Evolutionary conservation across 2,329 filamentous ascomycete genomes (phyloP).

Genomic region (Trichoderma endophyticum): DNA sequence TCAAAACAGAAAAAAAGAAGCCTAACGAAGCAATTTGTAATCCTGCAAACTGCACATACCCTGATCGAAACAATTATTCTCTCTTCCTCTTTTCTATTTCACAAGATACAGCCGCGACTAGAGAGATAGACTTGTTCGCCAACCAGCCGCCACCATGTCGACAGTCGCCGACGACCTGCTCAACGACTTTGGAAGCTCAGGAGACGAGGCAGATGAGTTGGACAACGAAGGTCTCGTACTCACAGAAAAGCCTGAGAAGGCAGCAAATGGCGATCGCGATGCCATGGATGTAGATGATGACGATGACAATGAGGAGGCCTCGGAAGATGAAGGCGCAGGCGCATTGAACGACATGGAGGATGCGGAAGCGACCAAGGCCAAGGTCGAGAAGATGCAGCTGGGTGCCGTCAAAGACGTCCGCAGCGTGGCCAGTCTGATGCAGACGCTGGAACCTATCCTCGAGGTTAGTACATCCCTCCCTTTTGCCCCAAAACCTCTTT

Average conservation of each 20-base stretch:
- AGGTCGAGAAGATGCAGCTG: constrained; percentile 79
- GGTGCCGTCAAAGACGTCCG: constrained; percentile 72
- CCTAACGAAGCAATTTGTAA: constrained; percentile 17
- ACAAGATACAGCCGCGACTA: neutral
- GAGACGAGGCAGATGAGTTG: constrained; percentile 68
- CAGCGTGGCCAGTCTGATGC: constrained; percentile 76
- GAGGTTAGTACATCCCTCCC: constrained; percentile 59
- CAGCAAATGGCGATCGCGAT: constrained; percentile 36
- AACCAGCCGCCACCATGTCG: constrained; percentile 59
- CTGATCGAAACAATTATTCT: neutral
- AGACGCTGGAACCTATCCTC: constrained; percentile 74
- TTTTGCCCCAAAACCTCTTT: constrained; percentile 20
- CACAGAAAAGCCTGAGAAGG: constrained; percentile 41
- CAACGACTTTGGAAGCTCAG: constrained; percentile 65
- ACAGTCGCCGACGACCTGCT: constrained; percentile 89
- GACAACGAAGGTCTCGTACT: constrained; percentile 49
- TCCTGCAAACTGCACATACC: neutral
- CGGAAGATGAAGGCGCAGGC: constrained; percentile 55
- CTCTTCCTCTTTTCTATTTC: neutral
- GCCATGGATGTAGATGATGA: constrained; percentile 55
- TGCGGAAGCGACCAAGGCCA: constrained; percentile 69
- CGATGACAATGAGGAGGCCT: constrained; percentile 48
- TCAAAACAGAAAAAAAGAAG: constrained; percentile 13
- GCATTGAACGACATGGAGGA: constrained; percentile 54
- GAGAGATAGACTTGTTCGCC: neutral